These are phyloP conservation scores for Desmodesmus armatus DNA, from an alignment of 139 green algal species.

Conservation along the genomic window DNA sequence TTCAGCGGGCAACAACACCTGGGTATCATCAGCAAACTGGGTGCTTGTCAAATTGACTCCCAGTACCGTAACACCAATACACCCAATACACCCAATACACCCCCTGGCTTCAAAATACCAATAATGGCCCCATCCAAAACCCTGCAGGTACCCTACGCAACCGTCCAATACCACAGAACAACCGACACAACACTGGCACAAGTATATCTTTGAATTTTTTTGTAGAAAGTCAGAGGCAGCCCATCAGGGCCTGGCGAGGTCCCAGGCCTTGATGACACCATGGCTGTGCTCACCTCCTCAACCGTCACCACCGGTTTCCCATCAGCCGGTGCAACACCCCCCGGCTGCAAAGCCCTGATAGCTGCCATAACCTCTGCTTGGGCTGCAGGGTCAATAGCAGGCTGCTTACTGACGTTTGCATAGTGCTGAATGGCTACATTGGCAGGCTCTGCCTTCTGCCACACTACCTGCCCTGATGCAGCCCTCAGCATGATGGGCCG, in stretches of 20 bases:
- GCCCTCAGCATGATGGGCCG: not conserved
- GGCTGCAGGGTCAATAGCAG: not conserved
- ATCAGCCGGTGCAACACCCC: not conserved
- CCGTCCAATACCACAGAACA: not conserved
- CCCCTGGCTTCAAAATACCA: conserved; percentile 43
- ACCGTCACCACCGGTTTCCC: not conserved
- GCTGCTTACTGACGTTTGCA: not conserved
- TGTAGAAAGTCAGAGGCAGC: conserved; percentile 14
- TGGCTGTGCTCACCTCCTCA: not conserved
- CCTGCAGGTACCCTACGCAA: not conserved
- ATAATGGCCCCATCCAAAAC: conserved; percentile 50
- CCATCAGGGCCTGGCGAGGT: conserved; percentile 10
- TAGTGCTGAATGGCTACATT: not conserved
- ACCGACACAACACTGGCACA: not conserved
- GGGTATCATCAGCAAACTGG: conserved; percentile 34
- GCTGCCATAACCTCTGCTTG: conserved; percentile 1
- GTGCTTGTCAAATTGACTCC: not conserved
- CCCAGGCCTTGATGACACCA: not conserved
- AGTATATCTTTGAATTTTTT: not conserved
- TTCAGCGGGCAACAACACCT: not conserved
- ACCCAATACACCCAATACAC: not conserved
- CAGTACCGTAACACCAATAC: not conserved
- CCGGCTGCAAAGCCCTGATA: not conserved
- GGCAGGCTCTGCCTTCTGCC: not conserved
- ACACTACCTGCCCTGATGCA: not conserved